These are phyloP conservation scores for Ogataea ganodermae DNA, from an alignment of 805 yeast species.

Conservation along the genomic window DNA sequence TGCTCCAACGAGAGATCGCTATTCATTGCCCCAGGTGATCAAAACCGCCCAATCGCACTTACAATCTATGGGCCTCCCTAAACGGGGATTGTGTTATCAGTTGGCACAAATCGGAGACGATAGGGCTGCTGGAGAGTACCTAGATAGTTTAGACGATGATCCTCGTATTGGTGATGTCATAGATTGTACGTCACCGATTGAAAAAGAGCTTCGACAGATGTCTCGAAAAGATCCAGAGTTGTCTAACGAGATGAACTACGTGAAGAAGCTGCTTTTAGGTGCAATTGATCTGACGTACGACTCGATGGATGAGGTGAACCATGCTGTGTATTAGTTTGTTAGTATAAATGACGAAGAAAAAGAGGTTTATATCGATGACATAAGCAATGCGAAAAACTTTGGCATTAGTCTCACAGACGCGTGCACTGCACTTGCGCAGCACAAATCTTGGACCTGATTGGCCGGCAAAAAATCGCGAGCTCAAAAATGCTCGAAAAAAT, in stretches of 20 bases:
- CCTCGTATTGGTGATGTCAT: conserved; percentile 26
- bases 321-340: conserved; percentile 13
- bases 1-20: conserved; percentile 25
- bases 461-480: conserved; percentile 16
- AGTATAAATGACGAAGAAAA: neutral
- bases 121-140: conserved; percentile 21
- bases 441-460: conserved; percentile 13
- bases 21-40: conserved; percentile 16
- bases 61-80: conserved; percentile 14
- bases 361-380: too few species aligned
- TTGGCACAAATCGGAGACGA: conserved; percentile 31
- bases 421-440: conserved; percentile 6
- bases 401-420: neutral
- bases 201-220: conserved; percentile 26
- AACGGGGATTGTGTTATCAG: conserved; percentile 25
- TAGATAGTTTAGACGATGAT: conserved; percentile 25
- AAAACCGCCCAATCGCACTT: conserved; percentile 16
- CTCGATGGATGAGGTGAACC: conserved; percentile 28
- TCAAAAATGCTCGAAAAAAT: conserved; percentile 7
- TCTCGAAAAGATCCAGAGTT: conserved; percentile 23
- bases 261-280: conserved; percentile 27
- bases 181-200: conserved; percentile 31
- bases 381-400: neutral
- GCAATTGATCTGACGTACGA: conserved; percentile 29
- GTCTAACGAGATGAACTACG: conserved; percentile 29